Base-by-base conservation (phyloP, 2,329 filamentous ascomycete species). In the Cladosporium sp. region DNA sequence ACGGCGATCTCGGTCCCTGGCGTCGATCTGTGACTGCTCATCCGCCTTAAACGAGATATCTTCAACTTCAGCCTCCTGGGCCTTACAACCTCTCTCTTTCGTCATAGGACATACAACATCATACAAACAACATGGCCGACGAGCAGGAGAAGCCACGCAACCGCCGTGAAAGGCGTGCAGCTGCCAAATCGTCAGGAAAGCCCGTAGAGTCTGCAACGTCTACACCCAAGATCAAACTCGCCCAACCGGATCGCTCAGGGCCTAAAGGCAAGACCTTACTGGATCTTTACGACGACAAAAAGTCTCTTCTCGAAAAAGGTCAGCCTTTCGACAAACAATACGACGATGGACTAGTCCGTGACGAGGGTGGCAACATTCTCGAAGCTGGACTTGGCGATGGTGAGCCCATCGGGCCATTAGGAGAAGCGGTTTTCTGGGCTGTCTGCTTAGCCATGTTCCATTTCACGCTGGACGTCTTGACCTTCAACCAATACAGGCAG, bases 401-500 rank as follows among this genome's bases (percentile, higher is more conserved):
- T 36, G 69, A 71, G 7, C 61, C 70, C 0, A 69, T 78, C 16
- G 74, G 76, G 1, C 70, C 74, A 7, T 36, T 70, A 1, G 75
- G 69, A 33, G 68, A 77, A 49, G 69, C 75, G 1, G 56, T 78
- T 19, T 70, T 78, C 49, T 77, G 74, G 61, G 65, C 70, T 6
- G 69, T 80, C 9, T 82, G 81, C 55, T 69, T 93, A 59, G 74
- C 80, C 11, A 86, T 84, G 74, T 69, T 91, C 43, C 86, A 92
- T 64, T 83, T 90, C 58, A 88, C 85, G 0, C 76, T 93, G 46
- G 87, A 92, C 62, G 82, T 90, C 32, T 73, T 93, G 9, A 86
- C 90, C 18, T 85, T 89, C 65, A 78, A 84, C 58, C 88, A 93
- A 67, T 93, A 88, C 61, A 80, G 82, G n/a, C 75, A 82, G 54